Conservation (phyloP, 768 basidiomycete species). For the Mycena galopus region DNA sequence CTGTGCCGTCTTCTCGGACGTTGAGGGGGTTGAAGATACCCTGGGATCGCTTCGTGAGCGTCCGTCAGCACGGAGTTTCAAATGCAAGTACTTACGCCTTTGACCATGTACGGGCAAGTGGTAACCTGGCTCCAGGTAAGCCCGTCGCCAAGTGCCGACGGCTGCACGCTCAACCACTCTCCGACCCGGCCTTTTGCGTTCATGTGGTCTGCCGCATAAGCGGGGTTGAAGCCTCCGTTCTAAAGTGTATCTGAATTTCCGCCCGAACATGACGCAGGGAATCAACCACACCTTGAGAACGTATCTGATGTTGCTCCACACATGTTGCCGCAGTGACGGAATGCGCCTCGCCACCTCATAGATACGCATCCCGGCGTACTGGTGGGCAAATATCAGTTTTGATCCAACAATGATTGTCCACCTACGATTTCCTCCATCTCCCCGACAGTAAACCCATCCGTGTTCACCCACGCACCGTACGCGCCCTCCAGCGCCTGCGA, state of each 20-base stretch:
- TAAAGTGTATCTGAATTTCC: background rate
- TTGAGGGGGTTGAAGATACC: conserved; percentile 50
- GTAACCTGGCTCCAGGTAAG: conserved; percentile 24
- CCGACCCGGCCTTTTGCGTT: conserved; percentile 21
- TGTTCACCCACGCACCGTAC: conserved; percentile 59
- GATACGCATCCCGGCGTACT: conserved; percentile 54
- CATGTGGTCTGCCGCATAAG: conserved; percentile 21
- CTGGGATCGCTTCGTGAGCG: conserved; percentile 30
- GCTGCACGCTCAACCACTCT: conserved; percentile 15
- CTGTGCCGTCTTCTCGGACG: conserved; percentile 52
- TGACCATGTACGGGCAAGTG: conserved; percentile 26
- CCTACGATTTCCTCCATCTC: conserved; percentile 51
- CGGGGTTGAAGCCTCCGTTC: conserved; percentile 9
- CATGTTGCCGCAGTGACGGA: conserved; percentile 51
- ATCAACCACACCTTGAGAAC: conserved; percentile 47
- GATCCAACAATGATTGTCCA: background rate
- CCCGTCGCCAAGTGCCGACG: background rate
- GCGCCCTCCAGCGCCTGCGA: conserved; percentile 49
- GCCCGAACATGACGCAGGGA: no score
- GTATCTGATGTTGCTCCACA: conserved; percentile 48
- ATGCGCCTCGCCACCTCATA: conserved; percentile 55
- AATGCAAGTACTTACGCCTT: background rate
- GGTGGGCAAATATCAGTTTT: background rate
- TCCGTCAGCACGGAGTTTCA: background rate
- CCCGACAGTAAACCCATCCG: conserved; percentile 56